Base-by-base conservation (phyloP, 2,329 filamentous ascomycete species). In the Pestalotiopsis sp. region DNA sequence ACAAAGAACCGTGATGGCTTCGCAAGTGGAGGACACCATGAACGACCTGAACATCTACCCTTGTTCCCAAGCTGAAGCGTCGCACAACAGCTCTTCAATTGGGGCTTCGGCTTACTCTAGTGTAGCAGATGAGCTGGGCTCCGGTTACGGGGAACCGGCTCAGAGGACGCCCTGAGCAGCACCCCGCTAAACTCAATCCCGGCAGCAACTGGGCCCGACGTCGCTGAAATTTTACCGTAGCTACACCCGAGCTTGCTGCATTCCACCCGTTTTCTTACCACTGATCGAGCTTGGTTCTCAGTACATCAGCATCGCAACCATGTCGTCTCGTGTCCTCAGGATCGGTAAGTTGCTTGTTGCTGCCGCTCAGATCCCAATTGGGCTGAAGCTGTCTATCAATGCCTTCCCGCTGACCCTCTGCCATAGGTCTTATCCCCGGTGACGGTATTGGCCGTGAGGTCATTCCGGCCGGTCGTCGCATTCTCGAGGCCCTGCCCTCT, bases 391-490 rank as follows among this genome's bases (percentile, higher is more conserved):
- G 4, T 11, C 57, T 26, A 14, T 17, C 39, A 24, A 65, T 35
- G 22, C 26, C 48, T 11, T 22, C 38, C 13, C 20, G 14, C 66
- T 35, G 59, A 57, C 65, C 64, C 61, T 17, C 30, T 14, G 59
- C 39, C 40, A 11, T 73, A 97, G 94, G 94, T 80, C 92, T 98
- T 76, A 98, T 99, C 79, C 93, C 96, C 75, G 96, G 96, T 78
- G 96, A 99, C 83, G 96, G 96, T 82, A 99, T 99, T 83, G 96
- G 96, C 82, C 93, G 93, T 79, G 96, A 99, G 84, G 96, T 99
- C 80, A 98, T 99, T 81, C 96, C 96, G 72, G 92, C 96, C 66
- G 96, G 95, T 64, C 93, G 94, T 75, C 91, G 92, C 71, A 86
- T 98, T 74, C 92, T 99, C 77, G 95, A 99, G 85, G 92, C 96